Conservation (phyloP, 768 basidiomycete species). For the Chalciporus sphaerocephalus region DNA sequence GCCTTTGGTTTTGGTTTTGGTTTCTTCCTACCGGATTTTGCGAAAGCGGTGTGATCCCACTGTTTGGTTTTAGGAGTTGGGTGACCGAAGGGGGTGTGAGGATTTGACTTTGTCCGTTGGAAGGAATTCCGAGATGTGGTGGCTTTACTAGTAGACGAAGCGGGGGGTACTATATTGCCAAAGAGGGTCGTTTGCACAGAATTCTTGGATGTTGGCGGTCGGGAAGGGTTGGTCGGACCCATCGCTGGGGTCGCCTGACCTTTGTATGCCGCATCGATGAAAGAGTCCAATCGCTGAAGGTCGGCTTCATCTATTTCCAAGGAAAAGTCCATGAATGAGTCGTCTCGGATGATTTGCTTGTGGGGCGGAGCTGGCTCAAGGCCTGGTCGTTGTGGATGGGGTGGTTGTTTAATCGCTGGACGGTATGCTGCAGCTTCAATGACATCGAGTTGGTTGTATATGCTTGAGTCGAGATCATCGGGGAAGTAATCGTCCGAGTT, state of each 20-base stretch:
- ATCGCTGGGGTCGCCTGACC: slow-evolving; percentile 38
- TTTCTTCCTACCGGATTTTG: slow-evolving; percentile 69
- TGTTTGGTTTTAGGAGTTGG: slow-evolving; percentile 66
- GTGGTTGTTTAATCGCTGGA: slow-evolving; percentile 7
- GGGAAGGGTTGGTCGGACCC: slow-evolving; percentile 28
- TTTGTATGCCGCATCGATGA: slow-evolving; percentile 47
- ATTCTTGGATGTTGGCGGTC: slow-evolving; percentile 28
- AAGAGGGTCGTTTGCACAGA: slow-evolving; percentile 62
- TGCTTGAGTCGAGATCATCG: slow-evolving; percentile 58
- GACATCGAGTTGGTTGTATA: slow-evolving; percentile 58
- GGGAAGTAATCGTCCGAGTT: slow-evolving; percentile 76
- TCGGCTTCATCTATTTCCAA: slow-evolving; percentile 57
- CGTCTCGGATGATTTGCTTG: slow-evolving; percentile 33
- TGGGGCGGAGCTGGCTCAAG: slow-evolving; percentile 12
- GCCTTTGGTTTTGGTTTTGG: slow-evolving; percentile 51
- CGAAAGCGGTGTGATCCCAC: slow-evolving; percentile 90
- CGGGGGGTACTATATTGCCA: slow-evolving; percentile 48
- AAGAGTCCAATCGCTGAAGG: slow-evolving; percentile 49
- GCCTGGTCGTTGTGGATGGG: slow-evolving; percentile 1
- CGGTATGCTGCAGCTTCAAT: slow-evolving; percentile 64
- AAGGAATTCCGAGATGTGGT: slow-evolving; percentile 32
- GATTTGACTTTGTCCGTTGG: slow-evolving; percentile 41
- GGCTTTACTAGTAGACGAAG: slow-evolving; percentile 30
- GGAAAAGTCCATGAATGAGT: slow-evolving; percentile 48
- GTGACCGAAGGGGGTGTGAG: slow-evolving; percentile 44